These are phyloP conservation scores for Sclerotinia spermophila DNA, from an alignment of 2,329 filamentous ascomycete species.

Conservation along the genomic window DNA sequence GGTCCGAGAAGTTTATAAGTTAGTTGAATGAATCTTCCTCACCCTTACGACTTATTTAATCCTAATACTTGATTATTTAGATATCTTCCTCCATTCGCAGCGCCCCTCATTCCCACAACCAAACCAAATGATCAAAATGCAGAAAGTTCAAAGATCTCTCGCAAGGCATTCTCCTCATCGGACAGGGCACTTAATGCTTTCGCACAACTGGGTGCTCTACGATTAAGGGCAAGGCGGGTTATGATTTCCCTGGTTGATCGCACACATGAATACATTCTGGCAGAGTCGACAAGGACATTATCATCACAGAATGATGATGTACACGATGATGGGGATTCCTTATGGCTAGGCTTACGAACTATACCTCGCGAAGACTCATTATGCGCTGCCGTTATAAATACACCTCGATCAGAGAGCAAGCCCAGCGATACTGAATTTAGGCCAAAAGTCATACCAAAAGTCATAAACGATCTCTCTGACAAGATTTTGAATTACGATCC, in stretches of 20 bases:
- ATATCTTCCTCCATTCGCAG: slow-evolving; percentile 11
- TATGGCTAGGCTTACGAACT: slow-evolving; percentile 14
- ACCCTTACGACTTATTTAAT: background rate
- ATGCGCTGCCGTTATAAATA: slow-evolving; percentile 27
- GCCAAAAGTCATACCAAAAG: slow-evolving; percentile 9
- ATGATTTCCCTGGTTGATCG: slow-evolving; percentile 42
- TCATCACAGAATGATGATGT: slow-evolving; percentile 29
- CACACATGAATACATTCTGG: slow-evolving; percentile 31
- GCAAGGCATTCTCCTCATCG: slow-evolving; percentile 34
- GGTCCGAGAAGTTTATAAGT: slow-evolving; percentile 17
- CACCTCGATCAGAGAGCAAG: background rate
- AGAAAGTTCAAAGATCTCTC: background rate
- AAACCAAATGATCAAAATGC: background rate
- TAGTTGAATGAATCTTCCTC: background rate
- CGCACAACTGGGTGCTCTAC: slow-evolving; percentile 48
- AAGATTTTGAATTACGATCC: slow-evolving; percentile 17
- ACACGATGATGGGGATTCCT: slow-evolving; percentile 9
- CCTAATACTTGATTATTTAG: background rate
- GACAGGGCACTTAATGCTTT: slow-evolving; percentile 44
- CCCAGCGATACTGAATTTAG: background rate
- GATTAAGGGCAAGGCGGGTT: slow-evolving; percentile 44
- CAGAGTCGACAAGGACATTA: slow-evolving; percentile 45
- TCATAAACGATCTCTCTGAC: slow-evolving; percentile 19
- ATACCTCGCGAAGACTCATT: slow-evolving; percentile 22
- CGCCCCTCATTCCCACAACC: background rate